Evolutionary conservation across 768 basidiomycete genomes (phyloP), one percentile per base, ranked within the genome.

Genomic region (Kwoniella bestiolae): DNA sequence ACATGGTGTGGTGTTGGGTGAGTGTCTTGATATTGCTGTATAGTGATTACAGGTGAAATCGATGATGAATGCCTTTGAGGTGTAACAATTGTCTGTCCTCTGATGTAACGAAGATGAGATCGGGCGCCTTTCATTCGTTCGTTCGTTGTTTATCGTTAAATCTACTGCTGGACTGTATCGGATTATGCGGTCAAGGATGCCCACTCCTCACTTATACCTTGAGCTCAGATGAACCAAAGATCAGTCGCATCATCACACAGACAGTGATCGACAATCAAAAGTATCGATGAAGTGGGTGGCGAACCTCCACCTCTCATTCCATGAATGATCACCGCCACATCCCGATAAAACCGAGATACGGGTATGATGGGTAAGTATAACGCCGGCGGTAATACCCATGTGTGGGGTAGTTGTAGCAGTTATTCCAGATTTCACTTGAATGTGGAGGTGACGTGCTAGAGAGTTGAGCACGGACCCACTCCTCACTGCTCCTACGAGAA

Each of bases 341-440:
- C 14, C 28, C 29, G 41, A 44, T 53, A 51, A 61, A 38, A 34
- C 60, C 60, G 60, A 61, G 16, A 3, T 28, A 25, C 25, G 26
- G 50, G 25, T 52, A 52, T 45, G 28, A 16, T 23, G 5, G 8
- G n/a, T 21, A 21, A 16, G n/a, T 0, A 55, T 55, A 55, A 55
- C 52, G 52, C 52, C 52, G 52, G 31, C 52, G 34, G 52, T 55
- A 55, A 8, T 41, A 41, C 23, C 14, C 25, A 35, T 29, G 29
- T 57, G 23, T 41, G 31, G 28, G 11, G 34, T 46, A 14, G 9
- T 41, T 28, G 18, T 23, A n/a, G 3, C 26, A 44, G 25, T 8
- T 55, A 63, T 63, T 63, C 61, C 61, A 63, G 61, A 63, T 63
- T n/a, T n/a, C n/a, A 34, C 4, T 41, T 14, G 14, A 14, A 56